These are phyloP conservation scores for Plasmodium blacklocki DNA, from an alignment of 169 alveolate species.

Conservation along the genomic window DNA sequence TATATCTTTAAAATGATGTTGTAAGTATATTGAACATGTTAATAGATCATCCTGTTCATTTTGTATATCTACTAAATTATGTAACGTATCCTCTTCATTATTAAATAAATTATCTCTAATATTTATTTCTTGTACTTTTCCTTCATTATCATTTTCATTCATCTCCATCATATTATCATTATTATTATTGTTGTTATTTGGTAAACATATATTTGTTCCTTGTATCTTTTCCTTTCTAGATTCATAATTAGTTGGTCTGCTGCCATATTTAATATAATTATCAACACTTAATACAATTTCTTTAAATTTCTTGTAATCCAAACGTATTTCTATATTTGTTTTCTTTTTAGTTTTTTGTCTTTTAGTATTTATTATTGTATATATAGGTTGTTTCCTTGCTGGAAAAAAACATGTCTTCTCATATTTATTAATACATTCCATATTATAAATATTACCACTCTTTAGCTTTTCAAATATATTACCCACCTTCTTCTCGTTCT, in stretches of 20 bases:
- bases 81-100: no score
- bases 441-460: constrained; percentile 43
- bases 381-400: constrained; percentile 72
- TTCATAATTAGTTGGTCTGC: constrained; percentile 64
- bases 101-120: neutral
- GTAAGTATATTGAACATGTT: neutral
- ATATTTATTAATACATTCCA: constrained; percentile 30
- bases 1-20: constrained; percentile 29
- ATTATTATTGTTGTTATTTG: neutral
- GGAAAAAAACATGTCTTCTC: constrained; percentile 71
- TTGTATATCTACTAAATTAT: no score
- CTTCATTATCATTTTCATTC: neutral
- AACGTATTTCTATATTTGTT: constrained; percentile 45
- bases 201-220: no score
- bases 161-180: constrained; percentile 1
- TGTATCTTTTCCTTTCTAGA: neutral
- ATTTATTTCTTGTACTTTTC: neutral
- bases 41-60: no score
- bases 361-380: constrained; percentile 50
- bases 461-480: constrained; percentile 23
- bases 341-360: constrained; percentile 35
- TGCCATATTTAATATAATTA: constrained; percentile 59
- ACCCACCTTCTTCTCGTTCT: neutral
- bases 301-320: constrained; percentile 34
- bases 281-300: constrained; percentile 49